Conservation (phyloP, 306 rosid genomes). For the Urtica urens region DNA sequence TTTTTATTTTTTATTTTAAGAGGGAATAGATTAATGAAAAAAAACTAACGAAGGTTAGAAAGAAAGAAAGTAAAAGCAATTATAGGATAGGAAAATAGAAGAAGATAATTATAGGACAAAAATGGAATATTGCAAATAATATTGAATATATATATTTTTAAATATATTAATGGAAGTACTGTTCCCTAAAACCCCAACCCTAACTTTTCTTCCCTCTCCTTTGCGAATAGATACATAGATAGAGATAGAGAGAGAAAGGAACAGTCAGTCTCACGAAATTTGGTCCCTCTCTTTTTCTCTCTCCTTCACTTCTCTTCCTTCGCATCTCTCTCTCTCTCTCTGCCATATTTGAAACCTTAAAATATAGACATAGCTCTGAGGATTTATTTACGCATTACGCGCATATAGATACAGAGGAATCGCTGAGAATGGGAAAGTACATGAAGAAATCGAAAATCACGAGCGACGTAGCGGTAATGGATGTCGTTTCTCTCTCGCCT, state of each 20-base stretch:
- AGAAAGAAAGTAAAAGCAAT: too few relatives aligned
- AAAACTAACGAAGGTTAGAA: too few relatives aligned
- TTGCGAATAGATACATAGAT: background rate
- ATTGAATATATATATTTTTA: too few relatives aligned
- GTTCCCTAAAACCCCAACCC: constrained; percentile 36
- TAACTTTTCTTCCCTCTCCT: constrained; percentile 11
- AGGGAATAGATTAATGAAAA: too few relatives aligned
- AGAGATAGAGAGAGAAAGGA: background rate
- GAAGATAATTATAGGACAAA: too few relatives aligned
- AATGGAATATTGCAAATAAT: too few relatives aligned
- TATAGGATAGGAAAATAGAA: too few relatives aligned
- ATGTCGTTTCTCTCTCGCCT: constrained; percentile 28
- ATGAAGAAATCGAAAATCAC: constrained; percentile 58
- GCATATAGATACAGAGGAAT: too few relatives aligned
- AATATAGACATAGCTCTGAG: background rate
- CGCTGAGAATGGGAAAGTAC: constrained; percentile 55
- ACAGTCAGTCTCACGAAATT: background rate
- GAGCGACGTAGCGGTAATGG: constrained; percentile 49
- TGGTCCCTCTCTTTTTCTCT: constrained; percentile 2
- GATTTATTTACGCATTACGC: too few relatives aligned
- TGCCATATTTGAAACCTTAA: constrained; percentile 7
- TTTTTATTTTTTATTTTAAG: too few relatives aligned
- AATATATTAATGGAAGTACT: constrained; percentile 1
- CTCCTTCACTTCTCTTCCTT: constrained; percentile 1
- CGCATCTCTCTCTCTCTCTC: background rate